Conservation (phyloP, 192 early-diverging fungal genomes). For the Coemansia sp. region DNA sequence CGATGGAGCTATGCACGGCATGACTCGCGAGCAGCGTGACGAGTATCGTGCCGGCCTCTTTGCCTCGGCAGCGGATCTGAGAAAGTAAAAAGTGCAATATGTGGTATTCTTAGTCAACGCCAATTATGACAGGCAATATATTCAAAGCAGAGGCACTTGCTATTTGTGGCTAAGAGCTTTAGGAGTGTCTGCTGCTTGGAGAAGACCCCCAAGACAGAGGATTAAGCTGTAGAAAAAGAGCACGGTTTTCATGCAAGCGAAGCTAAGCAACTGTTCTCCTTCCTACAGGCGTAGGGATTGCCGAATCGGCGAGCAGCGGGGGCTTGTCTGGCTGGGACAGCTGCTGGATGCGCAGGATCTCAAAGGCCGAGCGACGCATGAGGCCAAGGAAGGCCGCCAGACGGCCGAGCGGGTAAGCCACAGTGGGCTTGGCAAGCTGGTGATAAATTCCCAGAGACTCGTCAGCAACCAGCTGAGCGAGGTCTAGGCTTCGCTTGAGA, state of each 20-base stretch:
- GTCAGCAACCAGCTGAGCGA: conserved; percentile 58
- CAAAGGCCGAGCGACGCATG: conserved; percentile 56
- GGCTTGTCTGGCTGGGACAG: conserved; percentile 36
- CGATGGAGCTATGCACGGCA: conserved; percentile 39
- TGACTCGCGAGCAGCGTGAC: conserved; percentile 46
- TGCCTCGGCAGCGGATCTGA: conserved; percentile 48
- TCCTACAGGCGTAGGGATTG: conserved; percentile 7
- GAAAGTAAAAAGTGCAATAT: conserved; percentile 7
- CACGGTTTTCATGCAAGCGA: background rate
- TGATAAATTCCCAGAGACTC: conserved; percentile 48
- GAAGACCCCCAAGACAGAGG: no score
- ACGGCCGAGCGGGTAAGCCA: conserved; percentile 40
- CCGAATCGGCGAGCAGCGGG: conserved; percentile 21
- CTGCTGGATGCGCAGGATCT: conserved; percentile 41
- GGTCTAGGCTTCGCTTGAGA: conserved; percentile 53
- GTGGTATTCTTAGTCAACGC: background rate
- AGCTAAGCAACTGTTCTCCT: background rate
- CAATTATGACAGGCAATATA: no score
- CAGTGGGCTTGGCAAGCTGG: conserved; percentile 48
- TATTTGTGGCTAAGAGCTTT: no score
- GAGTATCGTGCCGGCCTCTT: conserved; percentile 45
- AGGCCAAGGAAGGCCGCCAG: conserved; percentile 52
- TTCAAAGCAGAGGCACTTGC: no score
- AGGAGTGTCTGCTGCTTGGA: no score
- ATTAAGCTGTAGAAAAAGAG: no score